Percentiles rank a stretch among this genome's conserved stretches.
These are phyloP conservation scores for Neoconidiobolus thromboides DNA, from an alignment of 371 early-diverging fungal species.

Conservation along the genomic window DNA sequence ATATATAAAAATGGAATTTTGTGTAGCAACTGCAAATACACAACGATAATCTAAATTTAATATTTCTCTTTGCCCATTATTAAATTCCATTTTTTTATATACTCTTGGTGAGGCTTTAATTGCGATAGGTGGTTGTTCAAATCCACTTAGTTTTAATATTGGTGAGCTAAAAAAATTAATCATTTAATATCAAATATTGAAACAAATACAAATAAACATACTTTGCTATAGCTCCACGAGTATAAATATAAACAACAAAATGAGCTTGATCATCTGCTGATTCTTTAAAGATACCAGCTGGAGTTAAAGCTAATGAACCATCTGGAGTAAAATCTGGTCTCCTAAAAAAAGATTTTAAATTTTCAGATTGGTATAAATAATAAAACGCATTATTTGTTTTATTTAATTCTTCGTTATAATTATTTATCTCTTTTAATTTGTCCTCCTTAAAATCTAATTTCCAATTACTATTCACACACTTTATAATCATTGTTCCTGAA, in stretches of 20 bases:
- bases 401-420: constrained; percentile 5
- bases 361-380: constrained; percentile 72
- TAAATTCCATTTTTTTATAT: not conserved
- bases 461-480: not conserved
- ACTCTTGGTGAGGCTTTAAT: not conserved
- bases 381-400: constrained; percentile 13
- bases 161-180: constrained; percentile 20
- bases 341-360: constrained; percentile 77
- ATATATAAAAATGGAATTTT: constrained; percentile 67
- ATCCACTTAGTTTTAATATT: constrained; percentile 20
- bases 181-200: constrained; percentile 44
- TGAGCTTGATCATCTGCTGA: constrained; percentile 9
- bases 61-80: not conserved
- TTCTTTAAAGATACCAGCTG: constrained; percentile 48
- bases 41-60: constrained; percentile 48
- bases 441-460: not conserved
- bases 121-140: constrained; percentile 1
- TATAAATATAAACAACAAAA: constrained; percentile 25
- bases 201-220: not conserved
- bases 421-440: too few species aligned
- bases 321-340: constrained; percentile 78
- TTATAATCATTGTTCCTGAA: not conserved
- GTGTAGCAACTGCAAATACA: constrained; percentile 70
- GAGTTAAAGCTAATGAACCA: constrained; percentile 62
- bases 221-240: constrained; percentile 19